Evolutionary conservation across 192 early-diverging fungal genomes (phyloP).

Genomic region (Coemansia asiatica): DNA sequence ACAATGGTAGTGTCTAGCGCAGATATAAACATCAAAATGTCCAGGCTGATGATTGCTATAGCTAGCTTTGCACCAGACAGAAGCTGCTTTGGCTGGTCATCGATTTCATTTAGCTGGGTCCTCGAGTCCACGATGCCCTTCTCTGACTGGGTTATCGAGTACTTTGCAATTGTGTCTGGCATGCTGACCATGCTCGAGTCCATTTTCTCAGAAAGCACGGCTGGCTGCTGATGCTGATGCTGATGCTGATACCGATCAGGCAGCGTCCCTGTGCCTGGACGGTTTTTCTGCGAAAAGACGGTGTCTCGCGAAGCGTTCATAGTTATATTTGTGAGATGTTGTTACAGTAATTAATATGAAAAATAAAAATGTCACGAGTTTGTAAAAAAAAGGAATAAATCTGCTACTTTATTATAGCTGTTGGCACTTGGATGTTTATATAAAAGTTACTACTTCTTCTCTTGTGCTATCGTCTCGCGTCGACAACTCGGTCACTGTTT

Average conservation of each 20-base stretch:
- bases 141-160: background rate
- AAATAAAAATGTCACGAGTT: background rate
- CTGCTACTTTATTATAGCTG: no score
- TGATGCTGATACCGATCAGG: background rate
- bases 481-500: no score
- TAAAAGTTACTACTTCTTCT: no score
- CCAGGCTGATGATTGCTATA: constrained; percentile 36
- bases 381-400: background rate
- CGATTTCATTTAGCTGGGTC: background rate
- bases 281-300: background rate
- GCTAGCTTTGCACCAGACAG: constrained; percentile 28
- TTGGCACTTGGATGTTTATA: no score
- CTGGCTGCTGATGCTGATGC: background rate
- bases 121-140: constrained; percentile 4
- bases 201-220: background rate
- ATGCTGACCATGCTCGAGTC: constrained; percentile 7
- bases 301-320: background rate
- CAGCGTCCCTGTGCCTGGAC: constrained; percentile 4
- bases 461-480: no score
- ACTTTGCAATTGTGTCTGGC: constrained; percentile 8
- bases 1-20: constrained; percentile 70
- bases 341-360: background rate
- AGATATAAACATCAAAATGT: constrained; percentile 37
- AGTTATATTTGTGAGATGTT: background rate
- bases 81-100: constrained; percentile 24